Evolutionary conservation across 257 asterid genomes (phyloP).

Genomic region (Jasminum sambac): DNA sequence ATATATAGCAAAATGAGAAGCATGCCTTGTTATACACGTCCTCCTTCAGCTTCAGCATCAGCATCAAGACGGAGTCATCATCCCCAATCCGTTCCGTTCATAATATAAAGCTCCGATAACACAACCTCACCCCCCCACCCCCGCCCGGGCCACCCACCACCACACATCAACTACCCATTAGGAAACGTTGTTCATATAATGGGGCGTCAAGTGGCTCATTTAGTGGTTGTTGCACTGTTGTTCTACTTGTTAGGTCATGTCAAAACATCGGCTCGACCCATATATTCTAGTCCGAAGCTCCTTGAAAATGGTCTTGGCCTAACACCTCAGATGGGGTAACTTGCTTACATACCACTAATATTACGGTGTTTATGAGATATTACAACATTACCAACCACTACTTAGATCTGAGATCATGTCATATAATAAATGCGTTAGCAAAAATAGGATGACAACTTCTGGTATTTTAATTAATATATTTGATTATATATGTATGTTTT

Average conservation of each 20-base stretch:
- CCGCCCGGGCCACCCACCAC: background rate
- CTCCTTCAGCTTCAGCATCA: slow-evolving; percentile 3
- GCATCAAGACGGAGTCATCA: background rate
- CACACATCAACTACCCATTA: background rate
- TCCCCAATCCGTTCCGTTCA: background rate
- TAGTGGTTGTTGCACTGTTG: slow-evolving; percentile 21
- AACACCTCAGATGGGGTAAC: slow-evolving; percentile 92
- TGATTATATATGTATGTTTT: background rate
- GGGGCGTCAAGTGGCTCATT: background rate
- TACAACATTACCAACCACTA: no score
- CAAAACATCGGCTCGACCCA: slow-evolving; percentile 20
- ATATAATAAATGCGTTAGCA: no score
- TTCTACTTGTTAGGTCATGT: slow-evolving; percentile 27
- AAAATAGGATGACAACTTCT: background rate
- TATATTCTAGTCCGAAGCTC: slow-evolving; percentile 21
- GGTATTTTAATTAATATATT: background rate
- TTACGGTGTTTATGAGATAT: no score
- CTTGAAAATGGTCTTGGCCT: slow-evolving; percentile 61
- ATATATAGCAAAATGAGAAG: background rate
- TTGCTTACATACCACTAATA: no score
- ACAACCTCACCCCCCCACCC: background rate
- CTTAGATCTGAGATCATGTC: no score
- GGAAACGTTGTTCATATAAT: background rate
- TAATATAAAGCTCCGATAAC: background rate
- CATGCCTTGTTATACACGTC: background rate